Conservation (phyloP, 2,329 filamentous ascomycete species). For the Endoconidiophora polonica region DNA sequence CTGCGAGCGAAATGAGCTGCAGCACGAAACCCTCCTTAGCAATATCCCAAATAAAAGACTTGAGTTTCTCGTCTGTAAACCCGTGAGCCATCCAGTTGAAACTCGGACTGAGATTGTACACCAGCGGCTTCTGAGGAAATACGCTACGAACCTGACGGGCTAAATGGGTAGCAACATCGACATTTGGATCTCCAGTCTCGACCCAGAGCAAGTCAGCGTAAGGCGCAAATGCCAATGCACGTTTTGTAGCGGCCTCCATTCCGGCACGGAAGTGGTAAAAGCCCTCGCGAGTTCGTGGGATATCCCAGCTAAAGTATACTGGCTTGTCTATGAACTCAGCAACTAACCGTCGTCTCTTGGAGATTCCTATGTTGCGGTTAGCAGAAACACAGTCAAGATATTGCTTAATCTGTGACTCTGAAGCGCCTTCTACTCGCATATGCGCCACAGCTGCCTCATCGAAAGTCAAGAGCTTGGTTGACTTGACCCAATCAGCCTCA, state of each 20-base stretch:
- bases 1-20: conserved; percentile 50
- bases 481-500: conserved; percentile 78
- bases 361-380: conserved; percentile 61
- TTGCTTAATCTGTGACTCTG: conserved; percentile 44
- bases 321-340: conserved; percentile 47
- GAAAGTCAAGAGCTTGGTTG: conserved; percentile 71
- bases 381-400: conserved; percentile 47
- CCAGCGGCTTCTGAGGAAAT: conserved; percentile 68
- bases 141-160: conserved; percentile 55
- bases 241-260: conserved; percentile 76
- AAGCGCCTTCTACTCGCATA: conserved; percentile 47
- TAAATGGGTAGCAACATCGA: conserved; percentile 59
- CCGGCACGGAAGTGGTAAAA: conserved; percentile 83
- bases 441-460: conserved; percentile 77
- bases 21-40: conserved; percentile 68
- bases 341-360: conserved; percentile 58
- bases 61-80: conserved; percentile 66
- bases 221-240: conserved; percentile 76
- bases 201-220: conserved; percentile 95
- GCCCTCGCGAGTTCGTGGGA: conserved; percentile 82
- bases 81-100: conserved; percentile 99
- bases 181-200: conserved; percentile 79
- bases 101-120: conserved; percentile 90
- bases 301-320: conserved; percentile 77
- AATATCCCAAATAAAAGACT: conserved; percentile 92